These are phyloP conservation scores for Ophiostoma sp. DNA, from an alignment of 2,329 filamentous ascomycete genomes.

Conservation along the genomic window DNA sequence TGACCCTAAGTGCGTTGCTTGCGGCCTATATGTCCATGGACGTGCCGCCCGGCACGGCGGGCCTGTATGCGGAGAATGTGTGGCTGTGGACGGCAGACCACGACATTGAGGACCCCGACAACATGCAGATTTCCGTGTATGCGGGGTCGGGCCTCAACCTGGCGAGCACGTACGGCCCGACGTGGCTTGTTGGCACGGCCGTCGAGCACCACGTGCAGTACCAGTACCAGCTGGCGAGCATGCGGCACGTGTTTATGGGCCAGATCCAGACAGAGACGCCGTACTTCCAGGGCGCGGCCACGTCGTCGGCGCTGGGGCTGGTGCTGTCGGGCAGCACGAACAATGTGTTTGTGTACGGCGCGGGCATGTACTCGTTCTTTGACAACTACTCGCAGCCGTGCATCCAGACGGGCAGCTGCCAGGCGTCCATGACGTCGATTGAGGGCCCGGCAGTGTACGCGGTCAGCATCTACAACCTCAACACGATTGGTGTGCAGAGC, in stretches of 20 bases:
- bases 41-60: constrained; percentile 41
- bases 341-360: constrained; percentile 54
- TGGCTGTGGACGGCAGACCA: constrained; percentile 68
- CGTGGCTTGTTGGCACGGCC: constrained; percentile 57
- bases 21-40: constrained; percentile 52
- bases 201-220: constrained; percentile 64
- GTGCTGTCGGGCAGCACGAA: constrained; percentile 51
- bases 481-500: constrained; percentile 41
- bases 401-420: constrained; percentile 43
- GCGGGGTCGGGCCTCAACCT: constrained; percentile 15
- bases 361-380: constrained; percentile 65
- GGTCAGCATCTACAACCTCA: constrained; percentile 42
- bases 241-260: constrained; percentile 57
- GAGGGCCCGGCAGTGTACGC: constrained; percentile 30
- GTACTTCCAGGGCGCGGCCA: constrained; percentile 62
- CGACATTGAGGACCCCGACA: constrained; percentile 22
- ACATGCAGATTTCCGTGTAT: constrained; percentile 22
- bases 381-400: constrained; percentile 54
- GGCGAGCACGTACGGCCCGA: constrained; percentile 29
- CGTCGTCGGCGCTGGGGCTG: constrained; percentile 60
- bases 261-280: constrained; percentile 65
- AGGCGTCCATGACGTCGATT: constrained; percentile 40
- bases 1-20: constrained; percentile 53
- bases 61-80: constrained; percentile 43
- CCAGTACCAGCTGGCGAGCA: constrained; percentile 60